phyloP scores from a whole-genome alignment of 2,329 filamentous ascomycete genomes.

The Trichoderma atroviride region DNA sequence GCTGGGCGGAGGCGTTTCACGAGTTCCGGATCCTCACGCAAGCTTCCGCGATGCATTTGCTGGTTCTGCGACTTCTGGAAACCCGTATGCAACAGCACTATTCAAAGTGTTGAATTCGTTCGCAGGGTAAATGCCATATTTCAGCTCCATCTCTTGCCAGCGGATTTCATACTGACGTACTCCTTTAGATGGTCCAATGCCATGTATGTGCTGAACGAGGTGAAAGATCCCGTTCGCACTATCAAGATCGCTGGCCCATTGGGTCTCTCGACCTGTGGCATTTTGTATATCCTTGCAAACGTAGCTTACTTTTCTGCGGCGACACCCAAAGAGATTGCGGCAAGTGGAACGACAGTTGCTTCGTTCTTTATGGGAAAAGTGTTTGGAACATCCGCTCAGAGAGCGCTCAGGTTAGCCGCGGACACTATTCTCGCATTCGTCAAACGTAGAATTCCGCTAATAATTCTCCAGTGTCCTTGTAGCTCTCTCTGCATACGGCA shows the following conservation, averaged over 20 bases:
- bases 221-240: conserved; percentile 29
- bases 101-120: conserved; percentile 31
- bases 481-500: conserved; percentile 29
- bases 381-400: conserved; percentile 27
- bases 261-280: conserved; percentile 29
- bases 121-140: conserved; percentile 20
- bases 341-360: conserved; percentile 30
- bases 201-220: conserved; percentile 30
- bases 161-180: background rate
- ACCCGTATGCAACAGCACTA: conserved; percentile 29
- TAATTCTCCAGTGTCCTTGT: conserved; percentile 26
- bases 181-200: conserved; percentile 27
- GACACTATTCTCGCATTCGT: background rate
- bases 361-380: conserved; percentile 31
- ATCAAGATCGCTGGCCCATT: conserved; percentile 30
- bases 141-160: no score
- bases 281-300: conserved; percentile 29
- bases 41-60: conserved; percentile 29
- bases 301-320: conserved; percentile 30
- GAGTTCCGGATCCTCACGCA: conserved; percentile 27
- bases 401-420: conserved; percentile 26
- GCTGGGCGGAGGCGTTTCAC: conserved; percentile 28
- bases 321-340: conserved; percentile 26
- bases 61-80: conserved; percentile 25
- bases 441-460: background rate